Percentiles rank a stretch among this genome's conserved stretches.
Conservation (phyloP, 352 stramenopile species). For the Pythium volutum region DNA sequence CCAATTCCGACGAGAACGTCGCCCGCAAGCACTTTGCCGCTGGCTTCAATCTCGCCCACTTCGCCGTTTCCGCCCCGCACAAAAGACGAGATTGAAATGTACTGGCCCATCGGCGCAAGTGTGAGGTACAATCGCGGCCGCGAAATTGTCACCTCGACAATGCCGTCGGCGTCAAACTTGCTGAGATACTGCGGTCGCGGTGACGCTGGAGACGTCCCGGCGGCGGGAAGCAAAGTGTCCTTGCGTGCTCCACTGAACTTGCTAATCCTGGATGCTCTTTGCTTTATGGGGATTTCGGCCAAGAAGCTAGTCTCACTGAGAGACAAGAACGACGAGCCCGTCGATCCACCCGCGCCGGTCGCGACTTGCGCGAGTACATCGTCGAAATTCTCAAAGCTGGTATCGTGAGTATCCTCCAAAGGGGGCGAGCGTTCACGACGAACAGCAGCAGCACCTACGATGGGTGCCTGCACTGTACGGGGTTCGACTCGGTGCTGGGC, state of each 20-base stretch:
- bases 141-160: constrained; percentile 35
- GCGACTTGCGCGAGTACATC: neutral
- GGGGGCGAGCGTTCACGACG: neutral
- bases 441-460: neutral
- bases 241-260: neutral
- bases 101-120: constrained; percentile 42
- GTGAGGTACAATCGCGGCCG: constrained; percentile 53
- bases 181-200: constrained; percentile 6
- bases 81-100: constrained; percentile 63
- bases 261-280: constrained; percentile 1
- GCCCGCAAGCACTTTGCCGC: constrained; percentile 59
- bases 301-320: constrained; percentile 4
- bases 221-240: neutral
- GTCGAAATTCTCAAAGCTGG: neutral
- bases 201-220: neutral
- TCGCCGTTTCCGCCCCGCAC: constrained; percentile 42
- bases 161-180: constrained; percentile 21
- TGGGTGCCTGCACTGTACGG: neutral
- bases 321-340: constrained; percentile 16
- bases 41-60: constrained; percentile 62
- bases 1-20: constrained; percentile 67
- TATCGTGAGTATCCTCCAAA: neutral
- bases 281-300: neutral
- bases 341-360: neutral
- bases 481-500: neutral